Evolutionary conservation across 129 eudicot genomes (phyloP).

Genomic region (Flaveria bidentis): DNA sequence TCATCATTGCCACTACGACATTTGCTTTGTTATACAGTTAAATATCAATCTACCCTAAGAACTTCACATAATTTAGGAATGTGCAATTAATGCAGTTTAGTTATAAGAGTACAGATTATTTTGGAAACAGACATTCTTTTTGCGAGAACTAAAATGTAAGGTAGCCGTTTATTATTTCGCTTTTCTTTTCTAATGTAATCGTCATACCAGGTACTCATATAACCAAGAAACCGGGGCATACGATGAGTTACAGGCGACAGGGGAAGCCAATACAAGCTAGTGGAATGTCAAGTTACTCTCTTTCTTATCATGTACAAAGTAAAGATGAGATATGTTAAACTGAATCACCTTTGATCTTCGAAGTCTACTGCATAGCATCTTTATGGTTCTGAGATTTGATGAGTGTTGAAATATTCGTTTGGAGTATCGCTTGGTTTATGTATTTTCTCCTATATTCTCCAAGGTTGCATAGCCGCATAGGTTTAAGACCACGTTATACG

Average conservation of each 20-base stretch:
- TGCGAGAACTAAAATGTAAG: not conserved
- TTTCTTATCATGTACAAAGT: not conserved
- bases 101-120: not conserved
- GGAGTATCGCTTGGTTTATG: not conserved
- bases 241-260: slow-evolving; percentile 48
- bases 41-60: too few species aligned
- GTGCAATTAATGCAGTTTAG: not conserved
- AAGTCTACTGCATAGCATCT: not conserved
- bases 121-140: not conserved
- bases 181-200: not conserved
- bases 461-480: not conserved
- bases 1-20: too few species aligned
- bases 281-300: slow-evolving; percentile 14
- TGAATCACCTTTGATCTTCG: not conserved
- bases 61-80: not conserved
- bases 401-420: not conserved
- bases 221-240: slow-evolving; percentile 63
- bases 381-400: not conserved
- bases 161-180: not conserved
- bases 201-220: slow-evolving; percentile 57
- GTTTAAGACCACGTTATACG: not conserved
- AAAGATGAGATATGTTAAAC: slow-evolving; percentile 8
- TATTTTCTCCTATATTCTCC: not conserved
- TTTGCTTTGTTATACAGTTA: too few species aligned
- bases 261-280: slow-evolving; percentile 41